Evolutionary conservation across 352 stramenopile species (phyloP).

Genomic region (Globisporangium sylvaticum): DNA sequence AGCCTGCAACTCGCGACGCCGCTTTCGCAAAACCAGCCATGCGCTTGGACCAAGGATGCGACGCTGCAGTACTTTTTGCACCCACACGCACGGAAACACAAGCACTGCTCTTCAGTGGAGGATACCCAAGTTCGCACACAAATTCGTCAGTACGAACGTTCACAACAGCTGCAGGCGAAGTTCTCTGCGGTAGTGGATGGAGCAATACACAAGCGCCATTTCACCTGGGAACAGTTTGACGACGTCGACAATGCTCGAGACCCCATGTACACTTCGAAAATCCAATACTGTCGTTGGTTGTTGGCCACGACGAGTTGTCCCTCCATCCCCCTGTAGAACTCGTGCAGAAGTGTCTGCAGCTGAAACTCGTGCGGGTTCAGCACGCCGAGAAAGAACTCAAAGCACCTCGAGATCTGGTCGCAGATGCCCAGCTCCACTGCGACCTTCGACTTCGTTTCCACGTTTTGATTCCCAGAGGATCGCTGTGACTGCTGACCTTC

Average conservation of each 20-base stretch:
- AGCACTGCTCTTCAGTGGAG: conserved; percentile 31
- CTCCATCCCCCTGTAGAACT: conserved; percentile 20
- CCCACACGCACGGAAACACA: conserved; percentile 59
- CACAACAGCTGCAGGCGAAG: not conserved
- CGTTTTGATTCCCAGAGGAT: not conserved
- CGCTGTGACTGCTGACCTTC: not conserved
- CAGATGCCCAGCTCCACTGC: conserved; percentile 8
- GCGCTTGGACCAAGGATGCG: conserved; percentile 46
- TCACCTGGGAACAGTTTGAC: conserved; percentile 54
- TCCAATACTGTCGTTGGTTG: not conserved
- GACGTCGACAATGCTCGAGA: conserved; percentile 33
- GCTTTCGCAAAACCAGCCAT: conserved; percentile 35
- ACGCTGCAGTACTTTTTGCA: conserved; percentile 41
- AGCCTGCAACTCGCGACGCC: conserved; percentile 33
- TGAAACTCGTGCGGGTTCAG: conserved; percentile 19
- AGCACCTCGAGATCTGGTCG: conserved; percentile 34
- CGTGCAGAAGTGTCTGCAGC: conserved; percentile 20
- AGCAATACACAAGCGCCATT: not conserved
- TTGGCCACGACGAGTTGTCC: not conserved
- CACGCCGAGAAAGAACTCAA: conserved; percentile 44
- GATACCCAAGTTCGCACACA: not conserved
- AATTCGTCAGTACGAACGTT: not conserved
- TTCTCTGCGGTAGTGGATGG: not conserved
- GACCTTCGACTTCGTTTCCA: not conserved
- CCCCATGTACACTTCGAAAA: conserved; percentile 27